A percentile compares a stretch with the other conserved stretches of the same genome.
Conservation (phyloP, 306 rosid genomes). For the Mucuna pruriens region DNA sequence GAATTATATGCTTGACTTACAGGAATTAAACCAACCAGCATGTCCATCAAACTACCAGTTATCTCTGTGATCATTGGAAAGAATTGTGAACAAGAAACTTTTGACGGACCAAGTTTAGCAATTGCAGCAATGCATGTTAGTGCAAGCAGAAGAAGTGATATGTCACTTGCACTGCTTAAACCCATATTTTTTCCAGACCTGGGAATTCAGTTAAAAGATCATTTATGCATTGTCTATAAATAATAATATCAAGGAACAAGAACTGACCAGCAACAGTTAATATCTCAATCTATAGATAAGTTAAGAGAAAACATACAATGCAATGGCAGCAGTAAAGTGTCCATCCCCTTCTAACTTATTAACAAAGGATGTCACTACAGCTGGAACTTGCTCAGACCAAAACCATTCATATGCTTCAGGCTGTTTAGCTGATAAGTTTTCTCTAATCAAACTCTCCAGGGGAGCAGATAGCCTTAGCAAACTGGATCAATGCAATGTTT, state of each 20-base stretch:
- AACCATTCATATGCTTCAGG: slow-evolving; percentile 92
- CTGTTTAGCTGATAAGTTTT: slow-evolving; percentile 76
- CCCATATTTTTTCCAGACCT: slow-evolving; percentile 69
- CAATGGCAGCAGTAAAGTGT: slow-evolving; percentile 68
- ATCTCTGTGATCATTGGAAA: slow-evolving; percentile 76
- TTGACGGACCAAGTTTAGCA: slow-evolving; percentile 82
- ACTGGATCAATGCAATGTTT: slow-evolving; percentile 61
- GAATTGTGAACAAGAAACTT: slow-evolving; percentile 87
- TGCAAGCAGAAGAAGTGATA: slow-evolving; percentile 82
- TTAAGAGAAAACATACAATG: slow-evolving; percentile 62
- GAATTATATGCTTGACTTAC: slow-evolving; percentile 80
- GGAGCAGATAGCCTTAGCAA: slow-evolving; percentile 83
- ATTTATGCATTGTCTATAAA: slow-evolving; percentile 37
- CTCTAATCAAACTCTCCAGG: slow-evolving; percentile 82
- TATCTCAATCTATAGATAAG: slow-evolving; percentile 32
- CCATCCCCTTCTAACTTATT: slow-evolving; percentile 69
- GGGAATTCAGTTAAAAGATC: slow-evolving; percentile 47
- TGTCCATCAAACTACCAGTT: slow-evolving; percentile 93
- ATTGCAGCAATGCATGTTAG: slow-evolving; percentile 86
- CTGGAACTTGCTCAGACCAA: slow-evolving; percentile 90
- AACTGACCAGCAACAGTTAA: slow-evolving; percentile 30
- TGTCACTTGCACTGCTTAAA: slow-evolving; percentile 58
- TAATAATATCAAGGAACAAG: slow-evolving; percentile 15
- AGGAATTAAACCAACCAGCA: slow-evolving; percentile 78
- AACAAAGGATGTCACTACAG: slow-evolving; percentile 71